Evolutionary conservation across 1,284 basidiomycete genomes (phyloP), one percentile per base, ranked within the genome.

Genomic region (Xerocomus amazonicus): DNA sequence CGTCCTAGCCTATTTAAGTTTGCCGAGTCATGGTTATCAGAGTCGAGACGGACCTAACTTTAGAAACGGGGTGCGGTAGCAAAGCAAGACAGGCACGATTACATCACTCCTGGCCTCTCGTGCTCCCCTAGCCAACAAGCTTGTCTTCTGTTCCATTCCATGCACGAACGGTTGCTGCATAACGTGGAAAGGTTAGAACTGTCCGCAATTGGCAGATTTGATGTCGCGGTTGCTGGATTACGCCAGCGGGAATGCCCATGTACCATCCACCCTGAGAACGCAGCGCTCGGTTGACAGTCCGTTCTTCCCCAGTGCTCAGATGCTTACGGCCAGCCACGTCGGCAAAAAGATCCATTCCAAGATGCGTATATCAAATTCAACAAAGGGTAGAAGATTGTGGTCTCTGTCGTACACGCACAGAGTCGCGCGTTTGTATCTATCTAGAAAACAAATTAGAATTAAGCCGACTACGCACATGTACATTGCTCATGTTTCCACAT

Each of bases 1-100:
- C 19, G 19, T 3, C 38, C 46, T 35, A 26, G 35, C 43, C 59
- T 47, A 59, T 65, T 64, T 50, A 59, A 52, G 46, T 42, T 16
- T 33, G n/a, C 28, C 47, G 8, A n/a, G 14, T 45, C 47, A 29
- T 39, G 4, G 13, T 43, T 45, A 32, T 39, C 17, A 8, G 9
- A 31, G 27, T 28, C 33, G 48, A 48, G 46, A 37, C 1, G 19
- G 19, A 23, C 35, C 14, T 28, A 43, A 41, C 49, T 48, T 38
- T 58, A 42, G 47, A 55, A 61, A 59, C 46, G 42, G 36, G 29
- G 19, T 39, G 29, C 49, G 35, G 46, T 34, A 50, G 51, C 32
- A 37, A 37, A 38, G 9, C 43, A 31, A 4, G 35, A 47, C 50
- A 61, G 50, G 43, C 27, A 60, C 51, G 6, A 56, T 64, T 50